Evolutionary conservation across 2,329 filamentous ascomycete species (phyloP).

Genomic region (Fusarium temperatum): DNA sequence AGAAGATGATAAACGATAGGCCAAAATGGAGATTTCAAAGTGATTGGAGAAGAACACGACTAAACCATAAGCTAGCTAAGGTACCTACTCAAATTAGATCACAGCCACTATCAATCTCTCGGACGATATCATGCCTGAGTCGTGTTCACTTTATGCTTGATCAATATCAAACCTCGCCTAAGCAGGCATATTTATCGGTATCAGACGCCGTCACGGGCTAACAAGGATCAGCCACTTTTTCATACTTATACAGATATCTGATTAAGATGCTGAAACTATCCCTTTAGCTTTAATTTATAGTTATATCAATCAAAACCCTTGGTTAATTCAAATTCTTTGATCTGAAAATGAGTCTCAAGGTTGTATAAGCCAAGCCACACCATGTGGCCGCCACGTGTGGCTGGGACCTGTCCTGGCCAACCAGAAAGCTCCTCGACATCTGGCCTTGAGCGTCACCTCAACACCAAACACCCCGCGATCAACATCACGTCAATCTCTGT

Average conservation of each 20-base stretch:
- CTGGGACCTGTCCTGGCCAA: conserved; percentile 22
- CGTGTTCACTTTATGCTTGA: neutral
- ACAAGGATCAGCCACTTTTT: neutral
- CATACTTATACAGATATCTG: neutral
- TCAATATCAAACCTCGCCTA: conserved; percentile 6
- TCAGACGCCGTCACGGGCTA: neutral
- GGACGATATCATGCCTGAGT: neutral
- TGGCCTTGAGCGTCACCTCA: conserved; percentile 38
- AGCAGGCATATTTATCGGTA: neutral
- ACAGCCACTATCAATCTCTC: neutral
- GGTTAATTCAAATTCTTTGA: neutral
- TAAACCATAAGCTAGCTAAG: neutral
- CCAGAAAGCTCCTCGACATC: conserved; percentile 39
- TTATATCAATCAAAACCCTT: neutral
- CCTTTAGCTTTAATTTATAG: neutral
- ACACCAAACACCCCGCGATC: conserved; percentile 23
- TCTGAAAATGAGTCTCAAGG: neutral
- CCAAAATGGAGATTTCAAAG: neutral
- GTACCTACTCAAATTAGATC: neutral
- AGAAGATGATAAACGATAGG: neutral
- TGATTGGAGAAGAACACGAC: neutral
- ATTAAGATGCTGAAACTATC: neutral
- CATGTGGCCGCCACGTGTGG: conserved; percentile 8
- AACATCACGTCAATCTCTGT: conserved; percentile 10
- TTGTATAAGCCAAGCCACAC: conserved; percentile 45